Conservation (phyloP, 2,329 filamentous ascomycete genomes). For the Talaromyces verruculosus region DNA sequence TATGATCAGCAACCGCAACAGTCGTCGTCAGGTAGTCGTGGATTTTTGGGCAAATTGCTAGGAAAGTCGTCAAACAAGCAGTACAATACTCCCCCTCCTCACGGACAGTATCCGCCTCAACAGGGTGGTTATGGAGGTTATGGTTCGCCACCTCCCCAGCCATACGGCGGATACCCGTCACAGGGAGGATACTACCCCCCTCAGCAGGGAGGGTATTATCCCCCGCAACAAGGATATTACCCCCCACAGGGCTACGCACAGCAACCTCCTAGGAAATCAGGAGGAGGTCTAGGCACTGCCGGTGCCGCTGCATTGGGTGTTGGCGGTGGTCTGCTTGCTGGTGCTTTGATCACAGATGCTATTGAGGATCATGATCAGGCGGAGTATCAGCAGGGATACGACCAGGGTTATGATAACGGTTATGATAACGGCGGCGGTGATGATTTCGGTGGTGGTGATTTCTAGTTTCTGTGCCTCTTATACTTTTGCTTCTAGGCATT, state of each 20-base stretch:
- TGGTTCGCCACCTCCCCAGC: conserved; percentile 23
- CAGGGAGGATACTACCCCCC: conserved; percentile 31
- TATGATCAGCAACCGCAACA: conserved; percentile 11
- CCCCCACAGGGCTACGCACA: conserved; percentile 26
- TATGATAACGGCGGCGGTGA: conserved; percentile 31
- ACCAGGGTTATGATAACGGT: conserved; percentile 30
- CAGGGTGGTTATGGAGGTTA: conserved; percentile 10
- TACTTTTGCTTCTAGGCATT: neutral
- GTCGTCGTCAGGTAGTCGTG: conserved; percentile 11
- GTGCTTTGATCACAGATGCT: conserved; percentile 67
- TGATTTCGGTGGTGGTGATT: conserved; percentile 32
- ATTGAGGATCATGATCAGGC: conserved; percentile 65
- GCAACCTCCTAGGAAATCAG: conserved; percentile 45
- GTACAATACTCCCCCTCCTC: conserved; percentile 4
- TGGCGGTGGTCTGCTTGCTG: conserved; percentile 78
- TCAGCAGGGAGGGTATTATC: conserved; percentile 30
- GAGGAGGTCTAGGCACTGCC: conserved; percentile 60
- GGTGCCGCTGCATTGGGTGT: conserved; percentile 76
- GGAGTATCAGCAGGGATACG: conserved; percentile 41
- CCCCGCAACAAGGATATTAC: conserved; percentile 31
- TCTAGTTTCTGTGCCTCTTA: conserved; percentile 21
- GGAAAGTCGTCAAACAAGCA: conserved; percentile 15
- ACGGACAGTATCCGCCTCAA: conserved; percentile 14
- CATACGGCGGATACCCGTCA: conserved; percentile 24
- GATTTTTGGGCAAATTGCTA: conserved; percentile 24